A percentile compares a stretch with the other conserved stretches of the same genome.
phyloP scores from a whole-genome alignment of 2,329 filamentous ascomycete species.

The Cladophialophora yegresii region DNA sequence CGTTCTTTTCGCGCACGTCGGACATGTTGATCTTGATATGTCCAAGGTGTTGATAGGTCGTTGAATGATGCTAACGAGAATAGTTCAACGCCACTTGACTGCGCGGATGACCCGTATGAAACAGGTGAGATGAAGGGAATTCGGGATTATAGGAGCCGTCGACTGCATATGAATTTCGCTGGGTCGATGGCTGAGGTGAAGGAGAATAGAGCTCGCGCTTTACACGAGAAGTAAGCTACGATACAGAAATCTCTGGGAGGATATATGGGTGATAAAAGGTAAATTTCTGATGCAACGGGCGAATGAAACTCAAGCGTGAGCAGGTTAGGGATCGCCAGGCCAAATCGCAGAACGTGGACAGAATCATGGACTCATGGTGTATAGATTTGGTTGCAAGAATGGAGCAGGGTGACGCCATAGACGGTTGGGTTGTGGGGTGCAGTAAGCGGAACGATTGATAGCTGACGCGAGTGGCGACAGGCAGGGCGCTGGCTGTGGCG shows the following conservation, averaged over 20 bases:
- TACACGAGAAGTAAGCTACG: background rate
- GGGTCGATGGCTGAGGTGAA: background rate
- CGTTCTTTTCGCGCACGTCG: constrained; percentile 26
- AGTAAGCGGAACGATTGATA: background rate
- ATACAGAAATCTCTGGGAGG: background rate
- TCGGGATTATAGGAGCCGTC: constrained; percentile 22
- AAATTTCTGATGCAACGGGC: background rate
- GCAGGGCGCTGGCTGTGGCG: background rate
- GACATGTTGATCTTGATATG: constrained; percentile 28
- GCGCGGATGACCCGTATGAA: constrained; percentile 36
- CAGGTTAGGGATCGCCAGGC: background rate
- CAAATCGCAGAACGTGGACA: background rate
- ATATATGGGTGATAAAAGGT: background rate
- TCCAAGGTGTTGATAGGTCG: background rate
- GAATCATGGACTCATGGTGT: constrained; percentile 1
- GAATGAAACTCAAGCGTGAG: background rate
- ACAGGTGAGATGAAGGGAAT: constrained; percentile 36
- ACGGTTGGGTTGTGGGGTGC: constrained; percentile 1
- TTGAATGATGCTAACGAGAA: background rate
- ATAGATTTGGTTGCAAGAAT: background rate
- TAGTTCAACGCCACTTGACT: constrained; percentile 37
- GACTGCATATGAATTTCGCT: constrained; percentile 32
- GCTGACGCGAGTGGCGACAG: background rate
- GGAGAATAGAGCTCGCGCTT: background rate
- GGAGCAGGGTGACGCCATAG: constrained; percentile 1